Evolutionary conservation across 768 basidiomycete genomes (phyloP), one percentile per base, ranked within the genome.

Genomic region (Amanita exitialis): DNA sequence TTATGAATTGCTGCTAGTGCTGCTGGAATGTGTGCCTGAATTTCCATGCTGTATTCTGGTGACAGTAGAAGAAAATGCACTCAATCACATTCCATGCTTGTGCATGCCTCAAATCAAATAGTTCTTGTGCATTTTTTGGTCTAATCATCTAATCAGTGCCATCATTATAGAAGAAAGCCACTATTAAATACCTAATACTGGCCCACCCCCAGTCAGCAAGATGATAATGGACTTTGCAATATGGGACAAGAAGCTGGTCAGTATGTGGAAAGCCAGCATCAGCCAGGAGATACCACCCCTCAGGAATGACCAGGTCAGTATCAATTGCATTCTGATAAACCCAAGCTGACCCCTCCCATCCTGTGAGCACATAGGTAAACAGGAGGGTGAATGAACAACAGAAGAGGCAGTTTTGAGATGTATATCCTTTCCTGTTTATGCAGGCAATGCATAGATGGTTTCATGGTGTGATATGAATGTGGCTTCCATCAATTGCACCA

Each of bases 211-310:
- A 71, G 37, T 73, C 69, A 18, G 59, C 57, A 1, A 73, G 58
- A 51, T 73, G 69, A 56, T 72, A 73, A 0, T 58, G 52, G 0
- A 66, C 62, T n/a, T 65, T 64, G 9, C 56, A 53, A 53, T 69
- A 72, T 6, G 69, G 70, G 3, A 66, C 57, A 10, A 75, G 56
- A 6, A 70, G 57, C 3, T 52, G 27, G 55, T 66, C 57, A 54
- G 64, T 66, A 0, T 53, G 13, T 10, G 57, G 54, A 59, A 67
- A 70, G 4, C 69, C 67, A 13, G 66, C 68, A 66, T 67, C 66
- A 5, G 60, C 66, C n/a, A 73, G 60, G 37, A 64, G 66, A 35
- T 67, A 73, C 27, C 59, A 59, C 0, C 66, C 64, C 0, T 52
- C 30, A 3, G 63, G 62, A 25, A 72, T 57, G 0, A 10, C 8